These are phyloP conservation scores for Auriculariales sp. DNA, from an alignment of 768 basidiomycete species.

Conservation along the genomic window DNA sequence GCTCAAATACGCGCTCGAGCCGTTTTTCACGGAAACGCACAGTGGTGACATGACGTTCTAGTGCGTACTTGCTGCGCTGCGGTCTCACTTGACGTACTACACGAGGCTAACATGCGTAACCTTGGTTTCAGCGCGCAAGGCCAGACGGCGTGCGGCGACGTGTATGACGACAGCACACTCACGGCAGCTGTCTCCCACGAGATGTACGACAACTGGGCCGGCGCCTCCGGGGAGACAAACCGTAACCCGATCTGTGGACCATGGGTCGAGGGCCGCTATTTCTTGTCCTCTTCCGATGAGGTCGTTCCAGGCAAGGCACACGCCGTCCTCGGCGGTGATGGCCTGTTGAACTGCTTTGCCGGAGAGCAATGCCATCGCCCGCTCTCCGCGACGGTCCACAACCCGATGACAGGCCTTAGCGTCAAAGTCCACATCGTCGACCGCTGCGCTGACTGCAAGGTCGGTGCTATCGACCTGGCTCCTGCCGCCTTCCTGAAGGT, in stretches of 20 bases:
- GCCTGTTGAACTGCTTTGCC: background rate
- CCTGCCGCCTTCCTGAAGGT: constrained; percentile 13
- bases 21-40: no score
- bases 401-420: background rate
- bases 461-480: constrained; percentile 15
- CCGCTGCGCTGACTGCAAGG: constrained; percentile 14
- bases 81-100: no score
- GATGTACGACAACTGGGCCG: background rate
- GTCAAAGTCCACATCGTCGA: constrained; percentile 11
- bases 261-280: background rate
- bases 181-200: background rate
- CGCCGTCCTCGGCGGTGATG: background rate
- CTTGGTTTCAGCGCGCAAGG: no score
- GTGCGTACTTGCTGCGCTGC: no score
- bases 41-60: no score
- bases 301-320: background rate
- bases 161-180: background rate
- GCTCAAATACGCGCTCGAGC: no score
- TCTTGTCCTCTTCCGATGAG: background rate
- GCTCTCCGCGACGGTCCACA: background rate
- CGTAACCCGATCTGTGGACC: background rate
- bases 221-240: background rate
- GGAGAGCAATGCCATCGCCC: background rate
- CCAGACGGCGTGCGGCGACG: background rate
- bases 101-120: no score